phyloP scores from a whole-genome alignment of 148 eudicot species.

The Vaccinium corymbosum region DNA sequence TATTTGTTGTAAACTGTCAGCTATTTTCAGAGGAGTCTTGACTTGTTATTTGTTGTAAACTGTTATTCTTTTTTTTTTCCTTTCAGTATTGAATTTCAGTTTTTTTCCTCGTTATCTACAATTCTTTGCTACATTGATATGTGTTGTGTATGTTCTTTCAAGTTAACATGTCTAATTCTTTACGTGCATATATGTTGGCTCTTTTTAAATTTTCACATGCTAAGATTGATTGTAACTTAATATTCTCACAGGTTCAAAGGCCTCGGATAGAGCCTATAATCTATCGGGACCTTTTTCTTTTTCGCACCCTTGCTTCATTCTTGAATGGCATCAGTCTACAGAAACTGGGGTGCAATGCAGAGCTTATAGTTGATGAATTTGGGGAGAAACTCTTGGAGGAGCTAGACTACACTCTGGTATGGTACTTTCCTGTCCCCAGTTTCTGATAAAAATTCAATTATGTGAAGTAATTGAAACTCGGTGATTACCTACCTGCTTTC shows the following conservation, averaged over 20 bases:
- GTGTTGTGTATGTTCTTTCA: not conserved
- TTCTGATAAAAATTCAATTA: not conserved
- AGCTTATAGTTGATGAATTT: slow-evolving; percentile 97
- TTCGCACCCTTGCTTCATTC: slow-evolving; percentile 94
- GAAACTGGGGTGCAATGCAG: slow-evolving; percentile 97
- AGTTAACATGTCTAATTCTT: not conserved
- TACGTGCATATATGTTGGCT: not conserved
- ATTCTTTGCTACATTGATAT: not conserved
- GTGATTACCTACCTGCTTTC: not conserved
- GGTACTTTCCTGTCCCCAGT: not conserved
- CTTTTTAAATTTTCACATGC: not conserved
- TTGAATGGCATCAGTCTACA: slow-evolving; percentile 90
- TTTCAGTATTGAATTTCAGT: not conserved
- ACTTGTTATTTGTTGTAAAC: not conserved
- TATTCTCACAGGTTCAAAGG: slow-evolving; percentile 78
- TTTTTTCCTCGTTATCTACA: not conserved
- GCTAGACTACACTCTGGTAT: slow-evolving; percentile 95
- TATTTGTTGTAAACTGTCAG: not conserved
- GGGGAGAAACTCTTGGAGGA: slow-evolving; percentile 99
- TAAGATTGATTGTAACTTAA: slow-evolving; percentile 1
- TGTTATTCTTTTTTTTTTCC: not conserved
- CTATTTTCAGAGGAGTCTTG: not conserved
- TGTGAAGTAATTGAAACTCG: not conserved
- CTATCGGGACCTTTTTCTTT: slow-evolving; percentile 89
- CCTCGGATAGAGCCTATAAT: slow-evolving; percentile 96